A percentile compares a stretch with the other conserved stretches of the same genome.
Evolutionary conservation across 2,329 filamentous ascomycete genomes (phyloP).

Genomic region (Phaeosphaeriaceae sp.): DNA sequence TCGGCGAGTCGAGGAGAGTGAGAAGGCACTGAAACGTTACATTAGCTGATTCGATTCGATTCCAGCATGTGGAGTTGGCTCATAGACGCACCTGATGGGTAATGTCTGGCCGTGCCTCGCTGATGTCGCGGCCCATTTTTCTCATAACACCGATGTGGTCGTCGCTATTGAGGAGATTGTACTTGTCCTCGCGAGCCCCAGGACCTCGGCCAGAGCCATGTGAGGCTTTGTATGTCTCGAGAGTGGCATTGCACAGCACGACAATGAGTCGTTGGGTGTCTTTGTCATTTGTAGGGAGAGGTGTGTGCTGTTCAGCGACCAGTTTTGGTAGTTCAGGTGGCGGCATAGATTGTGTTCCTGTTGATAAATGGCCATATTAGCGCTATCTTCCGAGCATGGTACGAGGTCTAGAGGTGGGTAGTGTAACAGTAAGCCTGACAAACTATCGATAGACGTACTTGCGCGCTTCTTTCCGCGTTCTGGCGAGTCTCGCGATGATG

Average conservation of each 20-base stretch:
- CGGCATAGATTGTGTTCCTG: conserved; percentile 85
- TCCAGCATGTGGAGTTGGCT: conserved; percentile 10
- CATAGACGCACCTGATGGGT: conserved; percentile 83
- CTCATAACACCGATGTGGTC: conserved; percentile 99
- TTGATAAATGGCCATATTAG: conserved; percentile 28
- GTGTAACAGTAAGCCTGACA: conserved; percentile 5
- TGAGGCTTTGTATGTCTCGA: conserved; percentile 95
- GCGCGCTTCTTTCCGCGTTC: conserved; percentile 46
- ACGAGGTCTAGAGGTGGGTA: conserved; percentile 5
- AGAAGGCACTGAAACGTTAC: conserved; percentile 76
- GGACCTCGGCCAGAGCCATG: conserved; percentile 70
- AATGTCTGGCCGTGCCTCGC: conserved; percentile 95
- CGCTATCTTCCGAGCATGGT: conserved; percentile 16
- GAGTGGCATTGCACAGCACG: conserved; percentile 93
- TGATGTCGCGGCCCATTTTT: conserved; percentile 99
- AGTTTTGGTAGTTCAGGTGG: conserved; percentile 89
- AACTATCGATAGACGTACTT: conserved; percentile 46
- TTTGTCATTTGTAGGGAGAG: conserved; percentile 86
- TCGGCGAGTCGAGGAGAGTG: conserved; percentile 93
- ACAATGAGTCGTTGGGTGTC: conserved; percentile 91
- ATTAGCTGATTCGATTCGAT: conserved; percentile 23
- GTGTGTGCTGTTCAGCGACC: conserved; percentile 87
- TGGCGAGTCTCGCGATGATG: conserved; percentile 39
- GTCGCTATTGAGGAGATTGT: conserved; percentile 96
- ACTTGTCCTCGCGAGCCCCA: conserved; percentile 85